Evolutionary conservation across 139 green algal species (phyloP).

Genomic region (Dunaliella sp.): DNA sequence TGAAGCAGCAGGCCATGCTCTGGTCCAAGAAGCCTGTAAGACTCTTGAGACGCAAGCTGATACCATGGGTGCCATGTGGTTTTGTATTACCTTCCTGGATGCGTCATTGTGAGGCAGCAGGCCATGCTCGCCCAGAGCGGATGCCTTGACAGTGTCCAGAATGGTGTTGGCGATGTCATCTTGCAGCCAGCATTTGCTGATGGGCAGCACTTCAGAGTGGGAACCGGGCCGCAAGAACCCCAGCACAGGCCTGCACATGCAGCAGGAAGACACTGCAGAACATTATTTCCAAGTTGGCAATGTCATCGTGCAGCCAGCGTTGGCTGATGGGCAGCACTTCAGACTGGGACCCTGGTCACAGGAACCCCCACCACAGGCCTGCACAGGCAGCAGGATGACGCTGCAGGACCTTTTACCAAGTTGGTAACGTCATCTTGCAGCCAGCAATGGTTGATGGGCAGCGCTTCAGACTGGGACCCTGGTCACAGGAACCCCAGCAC

Average conservation of each 20-base stretch:
- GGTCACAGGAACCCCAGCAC: conserved; percentile 22
- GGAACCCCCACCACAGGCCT: conserved; percentile 39
- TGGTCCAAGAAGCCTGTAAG: no score
- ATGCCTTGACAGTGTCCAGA: not conserved
- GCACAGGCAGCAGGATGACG: no score
- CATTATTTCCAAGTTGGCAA: not conserved
- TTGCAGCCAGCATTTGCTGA: conserved; percentile 23
- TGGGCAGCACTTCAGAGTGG: not conserved
- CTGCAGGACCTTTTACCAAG: no score
- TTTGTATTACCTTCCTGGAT: conserved; percentile 17
- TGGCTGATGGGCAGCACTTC: conserved; percentile 35
- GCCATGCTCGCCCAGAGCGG: not conserved
- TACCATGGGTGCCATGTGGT: no score
- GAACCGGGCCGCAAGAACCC: not conserved
- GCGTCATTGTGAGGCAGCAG: conserved; percentile 37
- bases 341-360: conserved; percentile 20
- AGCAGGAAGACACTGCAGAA: not conserved
- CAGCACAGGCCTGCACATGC: conserved; percentile 10
- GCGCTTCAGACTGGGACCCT: conserved; percentile 26
- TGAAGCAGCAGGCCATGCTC: conserved; percentile 33
- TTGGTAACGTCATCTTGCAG: not conserved
- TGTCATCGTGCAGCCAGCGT: no score
- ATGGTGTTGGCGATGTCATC: conserved; percentile 25
- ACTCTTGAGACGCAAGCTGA: no score
- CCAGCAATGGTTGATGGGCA: conserved; percentile 26